Evolutionary conservation across 2,329 filamentous ascomycete species (phyloP), one percentile per base, ranked within the genome.

Genomic region (Botryosphaeria agaves): DNA sequence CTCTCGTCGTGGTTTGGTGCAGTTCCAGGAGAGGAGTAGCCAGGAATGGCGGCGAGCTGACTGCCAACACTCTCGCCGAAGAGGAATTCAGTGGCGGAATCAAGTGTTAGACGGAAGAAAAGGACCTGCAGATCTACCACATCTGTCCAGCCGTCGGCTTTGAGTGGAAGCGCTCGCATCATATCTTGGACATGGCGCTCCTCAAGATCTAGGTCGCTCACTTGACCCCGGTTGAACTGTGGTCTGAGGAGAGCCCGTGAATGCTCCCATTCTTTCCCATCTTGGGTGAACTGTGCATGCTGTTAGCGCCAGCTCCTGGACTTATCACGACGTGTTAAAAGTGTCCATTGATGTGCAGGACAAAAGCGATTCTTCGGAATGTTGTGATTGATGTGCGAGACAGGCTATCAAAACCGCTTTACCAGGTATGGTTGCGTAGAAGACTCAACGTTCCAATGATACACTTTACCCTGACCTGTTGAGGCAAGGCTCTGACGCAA

Each of bases 31-130:
- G 18, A 30, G 14, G 14, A 3, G 20, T 25, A 36, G 31, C n/a
- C 6, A 12, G 3, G 35, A 28, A 48, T 39, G 40, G 50, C 37
- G 43, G 46, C 24, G 34, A 55, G 38, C 46, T 52, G 40, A 42
- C 52, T 36, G 45, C 48, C 41, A 3, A 53, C 45, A 6, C 42
- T 57, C 34, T 61, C 51, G 36, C 60, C 57, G 41, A 62, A 61
- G 5, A 63, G 46, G 35, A 64, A 63, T 26, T 63, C 59, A 3
- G 58, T 61, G 0, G 60, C 57, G n/a, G 56, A 52, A 36, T 64
- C 61, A 33, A 64, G 55, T 1, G 61, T 64, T 7, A 62, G 36
- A n/a, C 51, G 46, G 48, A 63, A 63, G 47, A 64, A 62, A 9
- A 62, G 48, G 8, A 40, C 38, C 21, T 51, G 47, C n/a, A 51